phyloP scores from a whole-genome alignment of 805 yeast genomes.

The Lachancea fermentati region DNA sequence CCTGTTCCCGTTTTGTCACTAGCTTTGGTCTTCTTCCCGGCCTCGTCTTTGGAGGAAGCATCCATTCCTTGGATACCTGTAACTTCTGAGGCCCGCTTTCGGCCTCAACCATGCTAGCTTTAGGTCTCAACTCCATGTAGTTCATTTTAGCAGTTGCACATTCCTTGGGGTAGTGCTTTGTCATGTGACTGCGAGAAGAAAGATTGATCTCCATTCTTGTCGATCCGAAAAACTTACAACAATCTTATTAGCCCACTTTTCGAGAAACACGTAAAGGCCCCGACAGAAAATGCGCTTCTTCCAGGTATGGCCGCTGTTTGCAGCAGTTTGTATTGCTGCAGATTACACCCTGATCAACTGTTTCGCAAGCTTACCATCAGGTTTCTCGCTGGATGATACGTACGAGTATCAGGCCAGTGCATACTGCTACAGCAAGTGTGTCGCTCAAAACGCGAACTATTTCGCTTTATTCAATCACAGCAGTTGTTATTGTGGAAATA shows the following conservation, averaged over 20 bases:
- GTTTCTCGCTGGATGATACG: constrained; percentile 19
- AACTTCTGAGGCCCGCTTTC: not conserved
- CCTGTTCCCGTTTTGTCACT: not conserved
- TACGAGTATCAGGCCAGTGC: constrained; percentile 27
- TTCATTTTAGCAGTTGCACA: not conserved
- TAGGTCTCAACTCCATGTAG: constrained; percentile 7
- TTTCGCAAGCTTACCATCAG: constrained; percentile 28
- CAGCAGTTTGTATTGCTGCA: constrained; percentile 6
- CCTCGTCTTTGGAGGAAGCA: constrained; percentile 72
- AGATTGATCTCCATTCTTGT: not conserved
- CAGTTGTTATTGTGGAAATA: constrained; percentile 32
- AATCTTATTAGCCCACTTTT: not conserved
- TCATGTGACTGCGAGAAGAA: not conserved
- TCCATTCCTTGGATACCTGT: constrained; percentile 59
- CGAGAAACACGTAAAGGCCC: not conserved
- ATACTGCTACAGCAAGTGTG: constrained; percentile 22
- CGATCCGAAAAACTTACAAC: not conserved
- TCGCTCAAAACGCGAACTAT: constrained; percentile 18
- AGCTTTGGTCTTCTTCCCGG: constrained; percentile 54
- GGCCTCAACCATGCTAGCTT: not conserved
- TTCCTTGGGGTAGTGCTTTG: not conserved
- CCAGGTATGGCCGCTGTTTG: constrained; percentile 3
- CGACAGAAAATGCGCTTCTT: constrained; percentile 4
- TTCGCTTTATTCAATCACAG: constrained; percentile 27
- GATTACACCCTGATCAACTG: constrained; percentile 23